Percentiles rank a stretch among this genome's conserved stretches.
Conservation (phyloP, 2,329 filamentous ascomycete species). For the Fusarium subglutinans region DNA sequence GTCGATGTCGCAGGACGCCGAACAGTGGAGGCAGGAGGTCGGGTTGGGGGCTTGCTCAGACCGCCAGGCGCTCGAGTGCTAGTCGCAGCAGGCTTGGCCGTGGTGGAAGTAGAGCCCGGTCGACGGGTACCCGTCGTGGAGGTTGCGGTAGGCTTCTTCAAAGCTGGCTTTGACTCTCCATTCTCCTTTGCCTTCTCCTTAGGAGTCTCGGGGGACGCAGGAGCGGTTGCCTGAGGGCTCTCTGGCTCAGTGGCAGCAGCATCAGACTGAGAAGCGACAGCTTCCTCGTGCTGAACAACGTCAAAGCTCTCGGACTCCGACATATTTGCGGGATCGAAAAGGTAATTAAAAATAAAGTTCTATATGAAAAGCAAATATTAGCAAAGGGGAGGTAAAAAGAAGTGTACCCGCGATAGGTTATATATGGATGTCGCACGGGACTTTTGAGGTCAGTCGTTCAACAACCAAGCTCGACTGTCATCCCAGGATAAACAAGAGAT, state of each 20-base stretch:
- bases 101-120: conserved; percentile 20
- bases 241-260: conserved; percentile 36
- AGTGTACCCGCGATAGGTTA: neutral
- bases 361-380: conserved; percentile 5
- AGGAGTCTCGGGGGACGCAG: conserved; percentile 47
- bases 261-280: conserved; percentile 45
- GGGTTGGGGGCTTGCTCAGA: conserved; percentile 59
- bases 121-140: conserved; percentile 41
- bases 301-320: conserved; percentile 59
- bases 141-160: conserved; percentile 51
- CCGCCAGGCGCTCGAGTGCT: conserved; percentile 51
- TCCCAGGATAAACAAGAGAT: conserved; percentile 8
- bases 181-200: conserved; percentile 48
- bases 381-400: neutral
- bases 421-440: conserved; percentile 7
- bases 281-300: conserved; percentile 56
- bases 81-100: conserved; percentile 45
- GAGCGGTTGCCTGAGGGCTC: conserved; percentile 42
- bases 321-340: conserved; percentile 47
- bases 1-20: conserved; percentile 48
- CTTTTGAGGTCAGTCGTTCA: neutral
- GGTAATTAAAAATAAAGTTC: conserved; percentile 27
- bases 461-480: conserved; percentile 20
- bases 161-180: conserved; percentile 41
- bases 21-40: conserved; percentile 52